These are phyloP conservation scores for Nosema bombycis DNA, from an alignment of 371 early-diverging fungal species.

Conservation along the genomic window DNA sequence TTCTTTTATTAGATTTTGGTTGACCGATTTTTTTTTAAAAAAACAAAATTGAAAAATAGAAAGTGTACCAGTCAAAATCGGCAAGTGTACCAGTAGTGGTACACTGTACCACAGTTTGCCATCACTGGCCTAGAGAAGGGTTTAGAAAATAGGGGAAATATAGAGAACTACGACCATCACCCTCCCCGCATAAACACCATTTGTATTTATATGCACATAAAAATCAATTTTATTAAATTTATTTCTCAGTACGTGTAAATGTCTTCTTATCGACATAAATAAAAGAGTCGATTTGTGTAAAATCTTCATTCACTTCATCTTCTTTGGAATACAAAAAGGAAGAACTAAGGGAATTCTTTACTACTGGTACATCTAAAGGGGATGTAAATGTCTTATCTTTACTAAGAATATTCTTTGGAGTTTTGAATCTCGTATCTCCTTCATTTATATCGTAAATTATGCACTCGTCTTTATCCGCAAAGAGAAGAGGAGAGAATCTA, in stretches of 20 bases:
- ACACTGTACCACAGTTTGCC: too few species aligned
- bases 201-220: too few species aligned
- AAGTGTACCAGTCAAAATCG: too few species aligned
- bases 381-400: background rate
- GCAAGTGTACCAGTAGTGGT: too few species aligned
- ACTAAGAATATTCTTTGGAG: slow-evolving; percentile 7
- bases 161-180: too few species aligned
- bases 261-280: slow-evolving; percentile 23
- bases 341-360: background rate
- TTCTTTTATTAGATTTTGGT: too few species aligned
- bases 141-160: too few species aligned
- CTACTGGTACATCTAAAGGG: background rate
- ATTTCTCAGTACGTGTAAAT: slow-evolving; percentile 11
- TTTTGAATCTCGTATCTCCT: slow-evolving; percentile 2
- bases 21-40: too few species aligned
- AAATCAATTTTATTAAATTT: background rate
- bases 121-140: too few species aligned
- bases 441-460: slow-evolving; percentile 20
- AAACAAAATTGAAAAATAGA: too few species aligned
- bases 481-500: slow-evolving; percentile 11
- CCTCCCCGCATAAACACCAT: too few species aligned
- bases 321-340: slow-evolving; percentile 18
- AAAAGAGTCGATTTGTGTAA: slow-evolving; percentile 30
- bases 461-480: slow-evolving; percentile 16
- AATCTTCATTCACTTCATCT: slow-evolving; percentile 17